phyloP scores from a whole-genome alignment of 352 stramenopile species.

The Phytophthora fragariae region DNA sequence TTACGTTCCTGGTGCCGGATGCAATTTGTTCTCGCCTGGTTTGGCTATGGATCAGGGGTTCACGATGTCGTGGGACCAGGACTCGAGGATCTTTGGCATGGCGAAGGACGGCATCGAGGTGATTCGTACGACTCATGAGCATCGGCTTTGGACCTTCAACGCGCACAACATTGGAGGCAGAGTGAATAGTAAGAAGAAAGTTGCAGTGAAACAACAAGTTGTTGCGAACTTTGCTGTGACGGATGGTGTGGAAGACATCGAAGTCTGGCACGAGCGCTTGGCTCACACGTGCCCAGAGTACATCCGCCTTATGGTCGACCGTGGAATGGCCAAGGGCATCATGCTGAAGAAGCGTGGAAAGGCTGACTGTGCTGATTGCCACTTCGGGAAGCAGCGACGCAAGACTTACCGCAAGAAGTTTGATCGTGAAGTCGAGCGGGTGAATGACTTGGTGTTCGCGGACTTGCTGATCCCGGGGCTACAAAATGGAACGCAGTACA shows the following conservation, averaged over 20 bases:
- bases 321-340: too few relatives aligned
- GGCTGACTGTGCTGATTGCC: too few relatives aligned
- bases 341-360: too few relatives aligned
- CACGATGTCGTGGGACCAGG: constrained; percentile 12
- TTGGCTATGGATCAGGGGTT: constrained; percentile 4
- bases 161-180: background rate
- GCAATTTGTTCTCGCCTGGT: constrained; percentile 19
- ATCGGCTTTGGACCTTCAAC: constrained; percentile 15
- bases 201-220: constrained; percentile 4
- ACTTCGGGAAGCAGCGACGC: too few relatives aligned
- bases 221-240: constrained; percentile 13
- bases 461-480: background rate
- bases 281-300: too few relatives aligned
- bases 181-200: too few relatives aligned
- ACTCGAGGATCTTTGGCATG: constrained; percentile 12
- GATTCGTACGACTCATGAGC: constrained; percentile 9
- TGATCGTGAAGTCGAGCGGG: background rate
- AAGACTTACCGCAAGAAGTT: too few relatives aligned
- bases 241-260: constrained; percentile 8
- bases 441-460: constrained; percentile 8
- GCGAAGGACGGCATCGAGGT: constrained; percentile 12
- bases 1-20: constrained; percentile 10
- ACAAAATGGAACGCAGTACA: constrained; percentile 2
- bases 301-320: too few relatives aligned
- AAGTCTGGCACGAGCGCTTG: background rate